A percentile compares a stretch with the other conserved stretches of the same genome.
Evolutionary conservation across 2,329 filamentous ascomycete genomes (phyloP).

Genomic region (Escovopsis sp.): DNA sequence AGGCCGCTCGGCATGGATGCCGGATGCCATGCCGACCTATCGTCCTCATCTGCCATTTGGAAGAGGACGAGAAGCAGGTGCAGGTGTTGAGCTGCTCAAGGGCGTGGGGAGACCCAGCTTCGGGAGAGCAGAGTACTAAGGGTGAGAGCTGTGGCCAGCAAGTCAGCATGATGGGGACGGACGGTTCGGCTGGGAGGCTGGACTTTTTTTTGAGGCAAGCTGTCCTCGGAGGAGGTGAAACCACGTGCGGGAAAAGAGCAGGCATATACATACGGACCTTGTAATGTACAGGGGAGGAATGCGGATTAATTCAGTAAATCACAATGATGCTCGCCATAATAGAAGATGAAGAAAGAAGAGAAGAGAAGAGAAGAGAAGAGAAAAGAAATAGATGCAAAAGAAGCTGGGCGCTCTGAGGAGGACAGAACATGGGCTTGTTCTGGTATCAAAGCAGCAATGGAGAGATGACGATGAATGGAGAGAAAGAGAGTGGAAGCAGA

Average conservation of each 20-base stretch:
- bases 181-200: no score
- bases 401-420: no score
- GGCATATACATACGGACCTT: constrained; percentile 3
- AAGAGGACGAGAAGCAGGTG: constrained; percentile 1
- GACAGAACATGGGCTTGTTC: no score
- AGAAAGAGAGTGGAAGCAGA: neutral
- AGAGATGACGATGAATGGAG: neutral
- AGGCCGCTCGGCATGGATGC: constrained; percentile 23
- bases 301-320: constrained; percentile 4
- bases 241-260: constrained; percentile 1
- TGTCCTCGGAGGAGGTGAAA: neutral
- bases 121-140: neutral
- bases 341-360: constrained; percentile 4
- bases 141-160: no score
- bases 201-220: neutral
- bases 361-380: neutral
- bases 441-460: no score
- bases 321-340: constrained; percentile 9
- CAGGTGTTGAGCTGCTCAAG: neutral
- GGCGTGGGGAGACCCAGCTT: neutral
- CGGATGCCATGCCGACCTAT: constrained; percentile 26
- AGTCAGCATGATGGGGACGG: no score
- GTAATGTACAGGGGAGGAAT: constrained; percentile 8
- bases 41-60: constrained; percentile 23
- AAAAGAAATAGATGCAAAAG: no score